Percentiles rank a stretch among this genome's conserved stretches.
These are phyloP conservation scores for Asterochloris erici DNA, from an alignment of 139 green algal genomes.

Conservation along the genomic window DNA sequence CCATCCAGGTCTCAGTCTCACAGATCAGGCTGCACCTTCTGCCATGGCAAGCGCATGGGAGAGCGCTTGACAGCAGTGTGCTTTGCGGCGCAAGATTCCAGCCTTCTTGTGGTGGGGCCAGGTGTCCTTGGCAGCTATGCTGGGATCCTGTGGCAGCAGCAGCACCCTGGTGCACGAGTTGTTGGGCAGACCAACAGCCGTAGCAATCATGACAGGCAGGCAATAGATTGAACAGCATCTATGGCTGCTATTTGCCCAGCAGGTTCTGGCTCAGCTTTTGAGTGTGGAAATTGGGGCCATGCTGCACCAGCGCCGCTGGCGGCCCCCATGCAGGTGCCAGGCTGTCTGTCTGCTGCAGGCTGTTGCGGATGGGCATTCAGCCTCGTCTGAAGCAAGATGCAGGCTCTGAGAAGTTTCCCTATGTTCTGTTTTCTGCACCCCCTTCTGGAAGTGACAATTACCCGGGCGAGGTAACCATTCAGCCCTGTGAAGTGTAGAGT, in stretches of 20 bases:
- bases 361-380: conserved; percentile 33
- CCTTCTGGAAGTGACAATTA: conserved; percentile 89
- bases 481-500: background rate
- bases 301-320: background rate
- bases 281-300: background rate
- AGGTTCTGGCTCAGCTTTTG: background rate
- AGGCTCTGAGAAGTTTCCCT: conserved; percentile 55
- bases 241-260: background rate
- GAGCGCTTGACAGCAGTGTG: too few relatives aligned
- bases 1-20: too few relatives aligned
- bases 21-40: too few relatives aligned
- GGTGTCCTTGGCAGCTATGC: conserved; percentile 84
- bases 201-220: conserved; percentile 72
- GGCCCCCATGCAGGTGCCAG: background rate
- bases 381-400: conserved; percentile 48
- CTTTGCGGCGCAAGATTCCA: too few relatives aligned
- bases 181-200: conserved; percentile 89
- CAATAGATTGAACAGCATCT: background rate
- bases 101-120: conserved; percentile 79
- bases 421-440: conserved; percentile 88
- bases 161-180: conserved; percentile 55
- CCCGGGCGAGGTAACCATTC: conserved; percentile 57
- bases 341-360: background rate
- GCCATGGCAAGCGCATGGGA: too few relatives aligned
- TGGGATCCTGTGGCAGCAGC: conserved; percentile 74